Evolutionary conservation across 345 rosid species (phyloP).

Genomic region (Salix brachista): DNA sequence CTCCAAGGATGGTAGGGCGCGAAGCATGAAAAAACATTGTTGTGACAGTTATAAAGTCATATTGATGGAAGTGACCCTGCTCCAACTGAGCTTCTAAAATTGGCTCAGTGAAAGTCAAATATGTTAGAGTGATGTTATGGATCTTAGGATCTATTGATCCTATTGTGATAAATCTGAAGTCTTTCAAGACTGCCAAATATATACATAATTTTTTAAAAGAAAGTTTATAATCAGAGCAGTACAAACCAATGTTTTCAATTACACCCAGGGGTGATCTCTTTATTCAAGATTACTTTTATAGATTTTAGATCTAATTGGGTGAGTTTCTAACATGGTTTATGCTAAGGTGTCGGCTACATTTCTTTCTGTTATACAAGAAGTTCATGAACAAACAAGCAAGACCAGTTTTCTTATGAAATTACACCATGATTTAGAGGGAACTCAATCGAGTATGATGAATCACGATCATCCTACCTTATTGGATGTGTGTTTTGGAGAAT

Average conservation of each 20-base stretch:
- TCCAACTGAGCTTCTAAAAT: background rate
- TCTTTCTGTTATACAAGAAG: background rate
- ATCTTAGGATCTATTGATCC: background rate
- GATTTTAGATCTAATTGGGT: background rate
- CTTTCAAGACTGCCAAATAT: background rate
- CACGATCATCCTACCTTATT: background rate
- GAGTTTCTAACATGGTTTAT: slow-evolving; percentile 2
- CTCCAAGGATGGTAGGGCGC: no score
- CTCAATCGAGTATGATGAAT: slow-evolving; percentile 1
- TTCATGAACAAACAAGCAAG: slow-evolving; percentile 13
- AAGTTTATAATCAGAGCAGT: slow-evolving; percentile 1
- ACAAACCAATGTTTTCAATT: background rate
- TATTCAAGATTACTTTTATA: slow-evolving; percentile 15
- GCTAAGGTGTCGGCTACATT: background rate
- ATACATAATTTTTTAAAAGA: slow-evolving; percentile 5
- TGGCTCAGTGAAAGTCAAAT: background rate
- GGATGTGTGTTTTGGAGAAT: background rate
- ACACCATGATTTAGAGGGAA: background rate
- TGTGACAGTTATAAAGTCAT: background rate
- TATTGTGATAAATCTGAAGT: background rate
- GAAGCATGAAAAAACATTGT: no score
- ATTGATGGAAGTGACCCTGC: background rate
- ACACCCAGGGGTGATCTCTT: background rate
- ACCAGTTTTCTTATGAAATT: slow-evolving; percentile 19
- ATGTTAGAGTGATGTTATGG: slow-evolving; percentile 11